phyloP scores from a whole-genome alignment of 106 monocot species.

The Acanthochlamys bracteata region DNA sequence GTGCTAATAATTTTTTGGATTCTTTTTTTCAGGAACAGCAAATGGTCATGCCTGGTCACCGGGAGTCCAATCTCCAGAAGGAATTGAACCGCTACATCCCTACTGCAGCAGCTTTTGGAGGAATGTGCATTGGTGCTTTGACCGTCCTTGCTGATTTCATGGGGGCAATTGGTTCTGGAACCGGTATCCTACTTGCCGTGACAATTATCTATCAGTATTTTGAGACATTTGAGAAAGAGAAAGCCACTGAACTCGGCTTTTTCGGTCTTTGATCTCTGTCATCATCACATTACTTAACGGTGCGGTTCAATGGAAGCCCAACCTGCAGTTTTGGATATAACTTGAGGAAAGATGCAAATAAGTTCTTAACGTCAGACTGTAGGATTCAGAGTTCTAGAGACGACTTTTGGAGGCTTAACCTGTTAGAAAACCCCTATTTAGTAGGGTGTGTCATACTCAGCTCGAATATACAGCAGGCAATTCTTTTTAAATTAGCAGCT shows the following conservation, averaged over 20 bases:
- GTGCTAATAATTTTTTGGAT: neutral
- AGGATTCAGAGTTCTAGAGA: neutral
- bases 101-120: constrained; percentile 60
- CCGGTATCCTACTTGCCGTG: constrained; percentile 55
- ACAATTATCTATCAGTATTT: constrained; percentile 46
- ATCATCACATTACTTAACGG: neutral
- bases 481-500: neutral
- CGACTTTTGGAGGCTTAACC: neutral
- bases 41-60: constrained; percentile 72
- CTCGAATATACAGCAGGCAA: neutral
- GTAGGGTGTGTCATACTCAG: neutral
- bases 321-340: neutral
- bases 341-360: neutral
- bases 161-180: constrained; percentile 62
- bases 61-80: constrained; percentile 61
- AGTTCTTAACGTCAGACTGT: constrained; percentile 1
- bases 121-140: constrained; percentile 55
- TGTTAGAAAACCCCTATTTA: neutral
- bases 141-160: constrained; percentile 62
- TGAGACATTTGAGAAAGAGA: constrained; percentile 44
- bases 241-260: constrained; percentile 43
- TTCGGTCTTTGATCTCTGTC: constrained; percentile 9
- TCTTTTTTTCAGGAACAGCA: constrained; percentile 39
- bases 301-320: neutral
- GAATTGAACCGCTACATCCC: constrained; percentile 60